A percentile compares a stretch with the other conserved stretches of the same genome.
Conservation (phyloP, 2,329 filamentous ascomycete genomes). For the Hypoxylon sp. region DNA sequence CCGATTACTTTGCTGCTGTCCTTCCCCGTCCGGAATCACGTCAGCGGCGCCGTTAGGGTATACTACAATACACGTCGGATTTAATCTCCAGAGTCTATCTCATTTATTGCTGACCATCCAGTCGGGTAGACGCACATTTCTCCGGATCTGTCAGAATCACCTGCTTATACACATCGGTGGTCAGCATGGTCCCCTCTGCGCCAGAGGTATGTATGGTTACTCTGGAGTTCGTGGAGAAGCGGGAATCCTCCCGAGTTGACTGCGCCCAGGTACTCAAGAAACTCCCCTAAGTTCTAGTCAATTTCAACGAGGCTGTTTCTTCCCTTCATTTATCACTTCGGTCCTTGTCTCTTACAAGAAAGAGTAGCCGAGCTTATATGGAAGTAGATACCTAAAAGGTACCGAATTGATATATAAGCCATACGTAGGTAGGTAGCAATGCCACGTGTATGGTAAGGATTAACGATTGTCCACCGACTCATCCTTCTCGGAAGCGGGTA, state of each 20-base stretch:
- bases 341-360: slow-evolving; percentile 10
- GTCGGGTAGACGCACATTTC: slow-evolving; percentile 32
- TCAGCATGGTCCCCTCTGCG: slow-evolving; percentile 11
- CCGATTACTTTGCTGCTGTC: slow-evolving; percentile 1
- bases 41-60: slow-evolving; percentile 31
- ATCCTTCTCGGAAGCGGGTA: slow-evolving; percentile 8
- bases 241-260: slow-evolving; percentile 31
- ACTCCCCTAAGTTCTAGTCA: slow-evolving; percentile 13
- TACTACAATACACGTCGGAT: slow-evolving; percentile 18
- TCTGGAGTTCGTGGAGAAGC: slow-evolving; percentile 18
- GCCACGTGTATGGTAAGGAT: slow-evolving; percentile 26
- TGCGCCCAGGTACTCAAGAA: slow-evolving; percentile 6
- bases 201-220: neutral
- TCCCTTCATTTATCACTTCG: slow-evolving; percentile 7
- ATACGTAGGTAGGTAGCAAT: no score
- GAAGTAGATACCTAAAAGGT: neutral
- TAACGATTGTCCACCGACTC: slow-evolving; percentile 14
- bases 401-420: slow-evolving; percentile 1
- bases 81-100: slow-evolving; percentile 32
- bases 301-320: neutral
- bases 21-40: slow-evolving; percentile 23
- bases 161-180: slow-evolving; percentile 10
- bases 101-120: slow-evolving; percentile 35
- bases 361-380: slow-evolving; percentile 11
- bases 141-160: slow-evolving; percentile 28